Percentiles rank a stretch among this genome's conserved stretches.
Conservation (phyloP, 202 grass and related monocot genomes). For the Miscanthus sacchariflorus region DNA sequence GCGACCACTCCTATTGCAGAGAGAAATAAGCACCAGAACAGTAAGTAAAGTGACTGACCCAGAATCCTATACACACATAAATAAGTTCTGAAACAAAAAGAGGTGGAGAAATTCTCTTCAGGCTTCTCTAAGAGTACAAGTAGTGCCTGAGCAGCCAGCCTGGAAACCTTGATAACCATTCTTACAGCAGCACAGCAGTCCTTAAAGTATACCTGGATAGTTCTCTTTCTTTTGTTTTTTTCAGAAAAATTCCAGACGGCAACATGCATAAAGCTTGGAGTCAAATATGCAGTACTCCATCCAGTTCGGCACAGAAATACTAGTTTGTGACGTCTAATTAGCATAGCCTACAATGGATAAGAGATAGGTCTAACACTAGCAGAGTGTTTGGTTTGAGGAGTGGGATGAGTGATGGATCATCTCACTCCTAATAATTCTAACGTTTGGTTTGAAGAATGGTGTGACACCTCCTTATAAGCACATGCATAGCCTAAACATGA, state of each 20-base stretch:
- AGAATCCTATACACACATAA: constrained; percentile 26
- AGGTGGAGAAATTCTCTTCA: neutral
- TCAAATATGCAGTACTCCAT: neutral
- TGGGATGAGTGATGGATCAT: neutral
- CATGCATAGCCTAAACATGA: no score
- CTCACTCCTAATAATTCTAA: neutral
- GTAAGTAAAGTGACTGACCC: constrained; percentile 12
- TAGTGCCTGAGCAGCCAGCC: neutral
- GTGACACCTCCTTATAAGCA: neutral
- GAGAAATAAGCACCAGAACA: constrained; percentile 49
- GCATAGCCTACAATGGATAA: neutral
- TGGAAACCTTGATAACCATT: neutral
- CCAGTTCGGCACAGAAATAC: neutral
- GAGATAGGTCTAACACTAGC: neutral
- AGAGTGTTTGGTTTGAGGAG: neutral
- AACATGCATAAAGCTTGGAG: neutral
- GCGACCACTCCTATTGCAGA: constrained; percentile 72
- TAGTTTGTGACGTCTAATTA: neutral
- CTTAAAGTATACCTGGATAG: neutral
- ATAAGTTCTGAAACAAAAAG: neutral
- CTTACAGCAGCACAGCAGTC: neutral
- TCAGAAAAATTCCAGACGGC: neutral
- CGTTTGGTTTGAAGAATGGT: neutral
- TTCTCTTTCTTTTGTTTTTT: neutral
- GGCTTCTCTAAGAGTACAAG: neutral